A percentile compares a stretch with the other conserved stretches of the same genome.
Conservation (phyloP, 192 early-diverging fungal species). For the Rhizophagus sp. region DNA sequence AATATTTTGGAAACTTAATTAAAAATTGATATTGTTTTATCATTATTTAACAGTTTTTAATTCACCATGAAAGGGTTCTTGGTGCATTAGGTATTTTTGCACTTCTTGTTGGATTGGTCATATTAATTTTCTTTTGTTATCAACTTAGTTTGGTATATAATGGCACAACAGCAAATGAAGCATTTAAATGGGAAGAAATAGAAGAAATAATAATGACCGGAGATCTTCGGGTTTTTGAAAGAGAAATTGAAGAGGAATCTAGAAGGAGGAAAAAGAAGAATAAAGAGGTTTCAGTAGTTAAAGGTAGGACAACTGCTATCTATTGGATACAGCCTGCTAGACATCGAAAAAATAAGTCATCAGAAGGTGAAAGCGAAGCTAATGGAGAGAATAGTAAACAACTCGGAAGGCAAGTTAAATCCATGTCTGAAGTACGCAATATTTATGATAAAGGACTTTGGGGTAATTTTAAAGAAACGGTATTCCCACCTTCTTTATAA, state of each 20-base stretch:
- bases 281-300: neutral
- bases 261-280: neutral
- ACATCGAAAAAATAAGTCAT: constrained; percentile 8
- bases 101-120: constrained; percentile 44
- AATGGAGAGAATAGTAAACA: constrained; percentile 2
- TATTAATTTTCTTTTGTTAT: constrained; percentile 50
- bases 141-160: constrained; percentile 48
- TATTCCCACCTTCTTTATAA: constrained; percentile 34
- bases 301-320: neutral
- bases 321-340: constrained; percentile 10
- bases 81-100: constrained; percentile 56
- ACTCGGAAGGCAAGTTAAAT: constrained; percentile 20
- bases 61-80: constrained; percentile 50
- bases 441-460: constrained; percentile 41
- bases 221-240: constrained; percentile 36
- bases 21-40: neutral
- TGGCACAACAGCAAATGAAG: constrained; percentile 55
- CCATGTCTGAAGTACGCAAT: constrained; percentile 39
- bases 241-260: neutral
- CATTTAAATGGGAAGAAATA: constrained; percentile 57
- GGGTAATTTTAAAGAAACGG: constrained; percentile 33
- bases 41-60: constrained; percentile 39
- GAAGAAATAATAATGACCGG: constrained; percentile 50
- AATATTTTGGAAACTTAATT: neutral
- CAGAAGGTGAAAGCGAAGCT: neutral